phyloP scores from a whole-genome alignment of 768 basidiomycete genomes.

The Lentinula lateritia region DNA sequence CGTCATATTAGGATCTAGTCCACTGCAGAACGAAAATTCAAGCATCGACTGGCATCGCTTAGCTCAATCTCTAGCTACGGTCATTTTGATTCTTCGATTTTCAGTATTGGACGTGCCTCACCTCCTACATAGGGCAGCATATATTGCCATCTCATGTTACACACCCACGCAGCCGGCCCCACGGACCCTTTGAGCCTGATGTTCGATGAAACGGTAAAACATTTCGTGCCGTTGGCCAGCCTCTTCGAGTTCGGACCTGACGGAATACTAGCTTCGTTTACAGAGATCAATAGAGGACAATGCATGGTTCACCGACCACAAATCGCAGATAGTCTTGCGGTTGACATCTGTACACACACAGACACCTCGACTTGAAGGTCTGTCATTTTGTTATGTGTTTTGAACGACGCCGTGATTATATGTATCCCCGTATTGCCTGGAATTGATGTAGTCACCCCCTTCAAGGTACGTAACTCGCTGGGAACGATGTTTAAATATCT shows the following conservation, averaged over 20 bases:
- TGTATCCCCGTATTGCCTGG: not conserved
- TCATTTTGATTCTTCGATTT: conserved; percentile 20
- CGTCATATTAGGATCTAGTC: conserved; percentile 47
- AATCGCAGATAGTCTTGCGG: conserved; percentile 30
- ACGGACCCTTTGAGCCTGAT: conserved; percentile 41
- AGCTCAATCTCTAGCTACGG: conserved; percentile 40
- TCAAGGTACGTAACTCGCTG: conserved; percentile 4
- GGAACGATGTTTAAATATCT: conserved; percentile 1
- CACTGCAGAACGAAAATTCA: conserved; percentile 21
- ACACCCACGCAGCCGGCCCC: conserved; percentile 30
- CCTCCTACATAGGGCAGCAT: conserved; percentile 39
- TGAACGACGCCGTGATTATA: not conserved
- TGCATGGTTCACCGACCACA: conserved; percentile 38
- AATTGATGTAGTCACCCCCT: not conserved
- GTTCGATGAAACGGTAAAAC: conserved; percentile 42
- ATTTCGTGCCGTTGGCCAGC: conserved; percentile 1
- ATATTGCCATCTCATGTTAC: conserved; percentile 53
- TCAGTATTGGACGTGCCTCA: not conserved
- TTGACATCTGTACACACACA: conserved; percentile 32
- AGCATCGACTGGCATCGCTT: conserved; percentile 26
- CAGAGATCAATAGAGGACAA: conserved; percentile 32
- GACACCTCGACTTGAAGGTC: conserved; percentile 16
- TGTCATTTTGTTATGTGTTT: conserved; percentile 11
- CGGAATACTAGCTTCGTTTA: conserved; percentile 27
- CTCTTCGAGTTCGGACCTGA: not conserved